A percentile compares a stretch with the other conserved stretches of the same genome.
Evolutionary conservation across 2,329 filamentous ascomycete genomes (phyloP).

Genomic region (Cryphonectria parasitica): DNA sequence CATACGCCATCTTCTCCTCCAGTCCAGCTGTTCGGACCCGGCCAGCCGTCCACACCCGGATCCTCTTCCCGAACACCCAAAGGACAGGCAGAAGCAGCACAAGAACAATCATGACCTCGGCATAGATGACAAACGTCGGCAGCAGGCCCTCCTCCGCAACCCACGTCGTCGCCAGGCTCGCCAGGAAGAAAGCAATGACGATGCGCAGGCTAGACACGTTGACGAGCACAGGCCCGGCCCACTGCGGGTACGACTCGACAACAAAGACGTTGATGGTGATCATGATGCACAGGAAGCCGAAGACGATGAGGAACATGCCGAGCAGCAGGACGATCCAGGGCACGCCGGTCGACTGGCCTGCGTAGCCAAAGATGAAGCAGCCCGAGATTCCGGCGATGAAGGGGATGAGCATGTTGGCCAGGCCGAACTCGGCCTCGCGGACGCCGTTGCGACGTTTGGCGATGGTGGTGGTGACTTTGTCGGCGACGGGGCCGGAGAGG

Average conservation of each 20-base stretch:
- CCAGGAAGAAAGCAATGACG: constrained; percentile 38
- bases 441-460: constrained; percentile 35
- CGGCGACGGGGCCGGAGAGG: constrained; percentile 38
- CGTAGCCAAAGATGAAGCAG: constrained; percentile 39
- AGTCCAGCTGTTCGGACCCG: constrained; percentile 28
- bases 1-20: constrained; percentile 1
- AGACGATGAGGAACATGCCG: constrained; percentile 36
- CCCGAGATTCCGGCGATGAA: constrained; percentile 36
- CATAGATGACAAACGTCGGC: constrained; percentile 37
- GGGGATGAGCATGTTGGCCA: constrained; percentile 39
- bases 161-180: constrained; percentile 36
- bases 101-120: constrained; percentile 38
- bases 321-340: constrained; percentile 37
- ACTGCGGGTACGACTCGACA: constrained; percentile 41
- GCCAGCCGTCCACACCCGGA: constrained; percentile 38
- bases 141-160: constrained; percentile 36
- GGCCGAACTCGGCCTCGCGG: constrained; percentile 41
- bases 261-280: constrained; percentile 39
- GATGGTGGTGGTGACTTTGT: constrained; percentile 36
- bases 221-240: constrained; percentile 40
- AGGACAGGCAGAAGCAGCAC: constrained; percentile 38
- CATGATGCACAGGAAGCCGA: constrained; percentile 36
- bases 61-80: constrained; percentile 35
- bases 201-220: constrained; percentile 40
- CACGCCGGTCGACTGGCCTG: constrained; percentile 33